Percentiles rank a stretch among this genome's conserved stretches.
Conservation (phyloP, 495 filamentous ascomycete genomes). For the Filosporella fistucella region DNA sequence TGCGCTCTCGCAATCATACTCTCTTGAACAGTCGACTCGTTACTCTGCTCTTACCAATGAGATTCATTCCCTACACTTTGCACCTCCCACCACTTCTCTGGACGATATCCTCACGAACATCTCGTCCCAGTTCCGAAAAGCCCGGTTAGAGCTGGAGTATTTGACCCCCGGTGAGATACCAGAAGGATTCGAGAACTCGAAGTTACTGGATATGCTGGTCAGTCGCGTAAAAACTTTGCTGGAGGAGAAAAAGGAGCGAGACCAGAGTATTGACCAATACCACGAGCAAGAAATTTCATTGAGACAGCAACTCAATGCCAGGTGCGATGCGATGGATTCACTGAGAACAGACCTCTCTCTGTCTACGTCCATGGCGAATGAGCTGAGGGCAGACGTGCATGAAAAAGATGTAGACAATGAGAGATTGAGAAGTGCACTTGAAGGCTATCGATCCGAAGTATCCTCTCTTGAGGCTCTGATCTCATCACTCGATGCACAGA, state of each 20-base stretch:
- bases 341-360: constrained; percentile 39
- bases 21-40: constrained; percentile 30
- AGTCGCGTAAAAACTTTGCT: constrained; percentile 36
- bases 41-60: constrained; percentile 36
- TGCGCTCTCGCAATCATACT: constrained; percentile 30
- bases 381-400: constrained; percentile 45
- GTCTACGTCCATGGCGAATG: constrained; percentile 38
- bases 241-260: constrained; percentile 43
- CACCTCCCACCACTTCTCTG: constrained; percentile 33
- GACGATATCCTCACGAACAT: constrained; percentile 50
- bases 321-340: constrained; percentile 35
- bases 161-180: constrained; percentile 58
- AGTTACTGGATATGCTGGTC: constrained; percentile 41
- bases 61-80: constrained; percentile 51
- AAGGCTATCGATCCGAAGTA: constrained; percentile 61
- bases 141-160: constrained; percentile 63
- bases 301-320: constrained; percentile 41
- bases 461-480: constrained; percentile 57
- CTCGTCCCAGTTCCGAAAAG: constrained; percentile 51
- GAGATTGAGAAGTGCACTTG: constrained; percentile 55
- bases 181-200: constrained; percentile 30
- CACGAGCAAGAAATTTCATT: constrained; percentile 40
- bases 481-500: constrained; percentile 52
- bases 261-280: constrained; percentile 53
- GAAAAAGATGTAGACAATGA: constrained; percentile 56